Conservation (phyloP, 2,329 filamentous ascomycete genomes). For the Paraphoma sp. region DNA sequence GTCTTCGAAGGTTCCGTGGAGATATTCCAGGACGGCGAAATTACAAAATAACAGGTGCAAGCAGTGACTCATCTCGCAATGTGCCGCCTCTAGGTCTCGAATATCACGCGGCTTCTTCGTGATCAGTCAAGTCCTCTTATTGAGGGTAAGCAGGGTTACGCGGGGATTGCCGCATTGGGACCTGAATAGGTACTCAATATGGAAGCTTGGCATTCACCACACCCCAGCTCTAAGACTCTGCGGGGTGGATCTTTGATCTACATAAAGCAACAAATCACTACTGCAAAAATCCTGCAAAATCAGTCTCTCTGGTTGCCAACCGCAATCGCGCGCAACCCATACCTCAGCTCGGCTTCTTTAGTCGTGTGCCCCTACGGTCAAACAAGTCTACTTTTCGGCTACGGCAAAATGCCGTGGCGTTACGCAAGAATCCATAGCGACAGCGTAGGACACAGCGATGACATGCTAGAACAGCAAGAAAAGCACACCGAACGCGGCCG, state of each 20-base stretch:
- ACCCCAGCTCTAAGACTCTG: neutral
- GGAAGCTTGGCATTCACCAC: neutral
- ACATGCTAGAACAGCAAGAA: slow-evolving; percentile 2
- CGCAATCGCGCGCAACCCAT: too few relatives aligned
- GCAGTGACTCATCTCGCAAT: too few relatives aligned
- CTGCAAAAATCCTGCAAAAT: too few relatives aligned
- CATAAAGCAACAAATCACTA: too few relatives aligned
- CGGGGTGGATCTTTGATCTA: too few relatives aligned
- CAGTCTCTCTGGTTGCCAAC: too few relatives aligned
- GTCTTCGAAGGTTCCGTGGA: slow-evolving; percentile 29
- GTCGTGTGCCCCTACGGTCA: neutral
- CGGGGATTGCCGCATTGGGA: neutral
- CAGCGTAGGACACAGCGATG: neutral
- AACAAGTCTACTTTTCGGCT: neutral
- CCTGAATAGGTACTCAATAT: neutral
- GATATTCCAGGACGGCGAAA: slow-evolving; percentile 9
- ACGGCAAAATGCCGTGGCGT: slow-evolving; percentile 3
- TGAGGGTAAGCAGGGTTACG: neutral
- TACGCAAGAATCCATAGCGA: slow-evolving; percentile 22
- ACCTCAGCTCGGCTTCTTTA: too few relatives aligned
- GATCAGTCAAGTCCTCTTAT: neutral
- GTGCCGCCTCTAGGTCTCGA: too few relatives aligned
- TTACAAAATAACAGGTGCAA: neutral
- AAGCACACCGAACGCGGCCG: neutral
- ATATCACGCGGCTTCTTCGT: too few relatives aligned